Conservation (phyloP, 2,329 filamentous ascomycete genomes). For the Lecanicillium sp. region DNA sequence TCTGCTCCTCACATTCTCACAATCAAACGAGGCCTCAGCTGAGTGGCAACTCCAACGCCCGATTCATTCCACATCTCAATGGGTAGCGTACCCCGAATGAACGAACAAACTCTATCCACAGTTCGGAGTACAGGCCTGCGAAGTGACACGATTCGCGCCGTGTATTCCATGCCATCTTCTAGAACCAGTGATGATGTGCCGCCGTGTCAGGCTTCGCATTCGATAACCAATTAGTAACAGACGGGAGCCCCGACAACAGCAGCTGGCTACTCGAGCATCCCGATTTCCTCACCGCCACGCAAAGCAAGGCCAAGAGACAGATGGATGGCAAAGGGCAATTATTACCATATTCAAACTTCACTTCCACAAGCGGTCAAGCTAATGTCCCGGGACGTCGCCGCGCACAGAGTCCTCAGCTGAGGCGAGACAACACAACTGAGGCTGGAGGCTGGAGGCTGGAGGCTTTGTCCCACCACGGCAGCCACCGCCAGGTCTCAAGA, state of each 20-base stretch:
- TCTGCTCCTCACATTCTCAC: no score
- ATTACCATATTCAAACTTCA: background rate
- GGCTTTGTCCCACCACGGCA: conserved; percentile 9
- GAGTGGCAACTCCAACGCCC: background rate
- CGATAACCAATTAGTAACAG: no score
- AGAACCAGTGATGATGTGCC: conserved; percentile 7
- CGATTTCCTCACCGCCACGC: no score
- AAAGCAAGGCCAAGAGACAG: no score
- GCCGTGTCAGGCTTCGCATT: background rate
- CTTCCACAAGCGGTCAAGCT: no score
- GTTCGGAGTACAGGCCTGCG: no score
- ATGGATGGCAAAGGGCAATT: no score
- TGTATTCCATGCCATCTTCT: conserved; percentile 2
- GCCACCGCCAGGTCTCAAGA: no score
- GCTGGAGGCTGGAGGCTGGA: conserved; percentile 1
- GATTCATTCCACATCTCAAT: background rate
- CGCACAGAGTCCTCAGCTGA: conserved; percentile 8
- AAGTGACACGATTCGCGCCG: background rate
- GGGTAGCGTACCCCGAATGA: conserved; percentile 9
- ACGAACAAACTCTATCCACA: no score
- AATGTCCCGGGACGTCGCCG: conserved; percentile 6
- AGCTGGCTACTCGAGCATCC: no score
- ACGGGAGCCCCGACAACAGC: no score
- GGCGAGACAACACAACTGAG: conserved; percentile 1
- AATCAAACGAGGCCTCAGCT: conserved; percentile 6